These are phyloP conservation scores for Penstemon eatonii DNA, from an alignment of 257 asterid species.

Conservation along the genomic window DNA sequence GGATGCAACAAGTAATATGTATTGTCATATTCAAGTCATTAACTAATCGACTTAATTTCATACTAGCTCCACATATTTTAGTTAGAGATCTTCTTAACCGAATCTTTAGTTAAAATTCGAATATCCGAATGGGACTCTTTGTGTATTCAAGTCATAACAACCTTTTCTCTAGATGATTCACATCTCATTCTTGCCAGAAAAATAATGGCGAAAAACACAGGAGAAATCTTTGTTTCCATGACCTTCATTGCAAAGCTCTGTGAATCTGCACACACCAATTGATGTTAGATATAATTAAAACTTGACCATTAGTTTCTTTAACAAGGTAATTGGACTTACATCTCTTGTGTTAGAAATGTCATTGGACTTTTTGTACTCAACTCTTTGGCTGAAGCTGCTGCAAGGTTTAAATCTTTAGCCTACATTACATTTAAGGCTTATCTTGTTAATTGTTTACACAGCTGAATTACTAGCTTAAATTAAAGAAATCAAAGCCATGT, in stretches of 20 bases:
- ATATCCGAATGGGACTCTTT: too few relatives aligned
- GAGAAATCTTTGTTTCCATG: constrained; percentile 73
- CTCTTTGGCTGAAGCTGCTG: constrained; percentile 64
- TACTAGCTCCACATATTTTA: too few relatives aligned
- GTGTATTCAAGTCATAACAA: neutral
- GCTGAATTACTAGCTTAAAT: neutral
- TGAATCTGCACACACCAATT: constrained; percentile 51
- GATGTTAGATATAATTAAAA: neutral
- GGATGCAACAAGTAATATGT: too few relatives aligned
- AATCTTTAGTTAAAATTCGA: too few relatives aligned
- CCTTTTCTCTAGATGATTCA: constrained; percentile 9
- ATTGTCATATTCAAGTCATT: too few relatives aligned
- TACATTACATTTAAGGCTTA: constrained; percentile 29
- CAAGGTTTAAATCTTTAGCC: constrained; percentile 93
- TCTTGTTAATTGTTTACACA: neutral
- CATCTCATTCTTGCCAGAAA: constrained; percentile 66
- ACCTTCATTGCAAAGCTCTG: constrained; percentile 63
- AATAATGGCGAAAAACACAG: constrained; percentile 81
- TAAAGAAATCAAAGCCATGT: neutral
- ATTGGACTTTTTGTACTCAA: constrained; percentile 53
- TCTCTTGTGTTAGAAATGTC: constrained; percentile 61
- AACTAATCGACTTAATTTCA: too few relatives aligned
- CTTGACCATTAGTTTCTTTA: neutral
- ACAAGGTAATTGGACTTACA: constrained; percentile 49
- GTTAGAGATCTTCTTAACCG: too few relatives aligned